Evolutionary conservation across 2,329 filamentous ascomycete species (phyloP), one percentile per base, ranked within the genome.

Genomic region (Aspergillus brasiliensis): DNA sequence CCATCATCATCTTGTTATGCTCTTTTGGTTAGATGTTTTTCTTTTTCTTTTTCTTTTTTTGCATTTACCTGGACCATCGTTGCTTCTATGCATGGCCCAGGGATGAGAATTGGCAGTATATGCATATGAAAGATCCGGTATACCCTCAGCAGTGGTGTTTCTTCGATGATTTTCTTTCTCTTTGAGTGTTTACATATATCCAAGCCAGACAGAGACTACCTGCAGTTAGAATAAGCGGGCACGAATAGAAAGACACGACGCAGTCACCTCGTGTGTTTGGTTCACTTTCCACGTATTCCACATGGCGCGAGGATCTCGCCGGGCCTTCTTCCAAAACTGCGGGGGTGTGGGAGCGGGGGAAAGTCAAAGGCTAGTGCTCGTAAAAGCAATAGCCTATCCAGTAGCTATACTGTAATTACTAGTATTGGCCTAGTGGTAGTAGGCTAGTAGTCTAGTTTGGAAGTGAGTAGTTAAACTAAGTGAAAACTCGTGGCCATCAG

Each of bases 1-100:
- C 61, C 60, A 55, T 62, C 51, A 58, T 58, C 52, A 54, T 54
- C 51, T 42, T 28, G 59, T 51, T 56, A 21, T 59, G 46, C 54
- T 60, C 62, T 34, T 46, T 58, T 62, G 59, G 51, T 34, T 61
- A 63, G 52, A 63, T 49, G 46, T 40, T 52, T 3, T 38, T 31
- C 25, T 34, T 34, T 52, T 52, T 27, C 21, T n/a, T 21, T 38
- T 52, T 34, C 11, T 15, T 23, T n/a, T 52, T 46, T 54, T 42
- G 52, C 28, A 44, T 52, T 37, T 52, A 37, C 28, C 38, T 23
- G 40, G 52, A 46, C 17, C 23, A 13, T 38, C 21, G 34, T 55
- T 44, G 27, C 46, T 55, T 46, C 38, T 38, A 44, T 28, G 52
- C 52, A 55, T 55, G 52, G 38, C 52, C 51, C 17, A 6, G 34